These are phyloP conservation scores for Rhodofomes roseus DNA, from an alignment of 1,284 basidiomycete species.

Conservation along the genomic window DNA sequence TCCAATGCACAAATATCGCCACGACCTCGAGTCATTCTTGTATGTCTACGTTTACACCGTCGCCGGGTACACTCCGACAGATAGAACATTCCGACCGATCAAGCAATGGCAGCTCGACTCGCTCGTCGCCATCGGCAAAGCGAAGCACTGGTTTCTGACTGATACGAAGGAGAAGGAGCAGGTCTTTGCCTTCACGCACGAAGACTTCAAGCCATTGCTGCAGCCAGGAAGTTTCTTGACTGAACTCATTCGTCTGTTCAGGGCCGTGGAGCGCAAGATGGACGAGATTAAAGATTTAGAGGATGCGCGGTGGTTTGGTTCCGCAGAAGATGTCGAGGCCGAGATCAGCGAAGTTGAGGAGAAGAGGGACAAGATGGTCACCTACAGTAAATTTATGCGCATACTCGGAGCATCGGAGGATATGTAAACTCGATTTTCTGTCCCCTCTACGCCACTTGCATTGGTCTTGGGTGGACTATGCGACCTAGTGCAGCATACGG, in stretches of 20 bases:
- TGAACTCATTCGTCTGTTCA: too few species aligned
- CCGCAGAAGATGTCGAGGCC: neutral
- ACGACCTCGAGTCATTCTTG: conserved; percentile 30
- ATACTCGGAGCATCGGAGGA: neutral
- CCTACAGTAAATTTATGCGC: neutral
- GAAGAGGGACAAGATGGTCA: neutral
- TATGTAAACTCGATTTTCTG: neutral
- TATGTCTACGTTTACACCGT: conserved; percentile 15
- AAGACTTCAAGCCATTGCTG: too few species aligned
- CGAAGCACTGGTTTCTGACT: neutral
- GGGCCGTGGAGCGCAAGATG: too few species aligned
- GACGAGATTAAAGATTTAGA: too few species aligned
- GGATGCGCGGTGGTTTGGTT: neutral
- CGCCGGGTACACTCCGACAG: neutral
- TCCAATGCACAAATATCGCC: conserved; percentile 24
- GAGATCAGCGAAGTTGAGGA: neutral
- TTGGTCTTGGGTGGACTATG: too few species aligned
- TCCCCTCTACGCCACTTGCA: neutral
- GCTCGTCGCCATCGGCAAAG: neutral
- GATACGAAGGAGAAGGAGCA: too few species aligned
- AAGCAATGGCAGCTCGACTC: neutral
- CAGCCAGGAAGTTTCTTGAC: too few species aligned
- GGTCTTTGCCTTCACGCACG: too few species aligned
- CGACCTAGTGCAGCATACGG: too few species aligned
- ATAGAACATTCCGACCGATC: neutral